Evolutionary conservation across 1,284 basidiomycete genomes (phyloP).

Genomic region (Sphagnurus paluster): DNA sequence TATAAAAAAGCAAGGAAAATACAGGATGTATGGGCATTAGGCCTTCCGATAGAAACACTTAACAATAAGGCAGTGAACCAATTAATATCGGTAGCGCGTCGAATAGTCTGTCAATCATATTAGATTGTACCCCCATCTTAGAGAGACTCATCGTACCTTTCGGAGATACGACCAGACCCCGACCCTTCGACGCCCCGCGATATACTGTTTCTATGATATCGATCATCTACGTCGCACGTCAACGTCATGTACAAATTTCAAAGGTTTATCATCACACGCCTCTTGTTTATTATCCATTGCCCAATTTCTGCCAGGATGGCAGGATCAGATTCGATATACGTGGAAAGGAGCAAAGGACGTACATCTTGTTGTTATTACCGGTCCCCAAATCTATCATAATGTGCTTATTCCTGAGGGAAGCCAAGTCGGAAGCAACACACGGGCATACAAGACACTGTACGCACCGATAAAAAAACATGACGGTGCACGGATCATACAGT

Average conservation of each 20-base stretch:
- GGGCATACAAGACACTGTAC: slow-evolving; percentile 21
- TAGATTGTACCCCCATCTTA: slow-evolving; percentile 3
- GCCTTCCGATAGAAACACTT: too few relatives aligned
- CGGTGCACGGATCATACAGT: slow-evolving; percentile 92
- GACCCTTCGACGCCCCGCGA: slow-evolving; percentile 95
- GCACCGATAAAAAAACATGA: slow-evolving; percentile 98
- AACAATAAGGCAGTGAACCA: background rate
- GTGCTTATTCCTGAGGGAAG: slow-evolving; percentile 82
- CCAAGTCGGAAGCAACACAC: slow-evolving; percentile 11
- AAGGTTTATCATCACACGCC: slow-evolving; percentile 42
- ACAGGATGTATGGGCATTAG: too few relatives aligned
- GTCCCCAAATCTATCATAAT: slow-evolving; percentile 99
- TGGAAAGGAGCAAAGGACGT: slow-evolving; percentile 29
- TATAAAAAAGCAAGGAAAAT: too few relatives aligned
- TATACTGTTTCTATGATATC: slow-evolving; percentile 99
- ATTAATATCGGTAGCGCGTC: slow-evolving; percentile 78
- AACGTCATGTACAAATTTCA: slow-evolving; percentile 3
- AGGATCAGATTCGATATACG: background rate
- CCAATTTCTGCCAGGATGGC: slow-evolving; percentile 74
- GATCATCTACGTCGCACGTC: slow-evolving; percentile 65
- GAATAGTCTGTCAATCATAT: slow-evolving; percentile 65
- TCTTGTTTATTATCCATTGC: slow-evolving; percentile 97
- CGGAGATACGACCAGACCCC: slow-evolving; percentile 96
- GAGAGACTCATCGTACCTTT: slow-evolving; percentile 63
- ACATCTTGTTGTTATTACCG: slow-evolving; percentile 99